Evolutionary conservation across 306 rosid species (phyloP).

Genomic region (Pterocarpus macrocarpus): DNA sequence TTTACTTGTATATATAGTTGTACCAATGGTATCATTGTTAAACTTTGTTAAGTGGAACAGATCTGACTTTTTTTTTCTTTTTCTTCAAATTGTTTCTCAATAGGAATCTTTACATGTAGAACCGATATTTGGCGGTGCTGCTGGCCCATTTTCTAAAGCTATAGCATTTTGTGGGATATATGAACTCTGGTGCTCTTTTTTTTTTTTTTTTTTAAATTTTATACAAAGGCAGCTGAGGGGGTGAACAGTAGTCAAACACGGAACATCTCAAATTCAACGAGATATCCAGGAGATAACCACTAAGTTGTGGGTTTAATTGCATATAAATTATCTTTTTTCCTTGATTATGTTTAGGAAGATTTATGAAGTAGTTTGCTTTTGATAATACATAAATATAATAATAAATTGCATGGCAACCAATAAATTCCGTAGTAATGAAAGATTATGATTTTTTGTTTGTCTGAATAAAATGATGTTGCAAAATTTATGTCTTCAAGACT

Average conservation of each 20-base stretch:
- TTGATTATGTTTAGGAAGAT: not conserved
- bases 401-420: not conserved
- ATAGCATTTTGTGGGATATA: slow-evolving; percentile 1
- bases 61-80: not conserved
- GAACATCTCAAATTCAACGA: no score
- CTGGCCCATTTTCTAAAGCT: not conserved
- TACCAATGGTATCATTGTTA: slow-evolving; percentile 40
- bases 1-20: slow-evolving; percentile 43
- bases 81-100: not conserved
- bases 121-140: not conserved
- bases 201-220: no score
- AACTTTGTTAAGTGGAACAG: slow-evolving; percentile 16
- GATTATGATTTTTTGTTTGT: not conserved
- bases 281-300: no score
- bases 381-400: not conserved
- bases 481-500: not conserved
- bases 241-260: no score
- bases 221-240: no score
- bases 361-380: not conserved
- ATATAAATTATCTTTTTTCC: not conserved
- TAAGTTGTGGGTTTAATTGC: no score
- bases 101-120: slow-evolving; percentile 16
- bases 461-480: not conserved
- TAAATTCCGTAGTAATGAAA: no score
- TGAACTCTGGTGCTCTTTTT: not conserved